These are phyloP conservation scores for Aureobasidium sp. DNA, from an alignment of 2,329 filamentous ascomycete species.

Conservation along the genomic window DNA sequence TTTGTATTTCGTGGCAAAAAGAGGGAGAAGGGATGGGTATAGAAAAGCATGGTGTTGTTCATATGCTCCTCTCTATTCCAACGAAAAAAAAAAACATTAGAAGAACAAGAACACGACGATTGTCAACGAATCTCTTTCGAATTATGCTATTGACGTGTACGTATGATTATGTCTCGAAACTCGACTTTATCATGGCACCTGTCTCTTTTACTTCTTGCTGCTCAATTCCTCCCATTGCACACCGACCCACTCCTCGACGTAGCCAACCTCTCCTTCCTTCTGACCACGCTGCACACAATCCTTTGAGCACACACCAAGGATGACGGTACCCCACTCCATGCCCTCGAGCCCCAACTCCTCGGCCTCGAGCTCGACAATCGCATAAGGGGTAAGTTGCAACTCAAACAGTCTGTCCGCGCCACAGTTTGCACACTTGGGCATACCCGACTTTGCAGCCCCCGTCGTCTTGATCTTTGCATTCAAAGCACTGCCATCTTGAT, in stretches of 20 bases:
- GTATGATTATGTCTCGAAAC: background rate
- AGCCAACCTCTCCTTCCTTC: constrained; percentile 56
- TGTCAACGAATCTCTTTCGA: background rate
- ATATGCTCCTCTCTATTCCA: background rate
- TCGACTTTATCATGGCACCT: background rate
- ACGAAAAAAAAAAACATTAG: background rate
- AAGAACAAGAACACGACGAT: background rate
- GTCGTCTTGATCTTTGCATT: constrained; percentile 24
- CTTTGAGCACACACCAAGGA: constrained; percentile 72
- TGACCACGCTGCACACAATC: constrained; percentile 62
- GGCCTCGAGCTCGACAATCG: constrained; percentile 79
- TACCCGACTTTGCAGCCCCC: constrained; percentile 31
- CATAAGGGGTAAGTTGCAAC: constrained; percentile 82
- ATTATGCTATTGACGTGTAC: background rate
- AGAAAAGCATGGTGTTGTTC: background rate
- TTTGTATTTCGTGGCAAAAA: background rate
- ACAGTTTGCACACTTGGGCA: constrained; percentile 72
- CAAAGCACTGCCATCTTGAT: constrained; percentile 17
- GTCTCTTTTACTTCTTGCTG: constrained; percentile 11
- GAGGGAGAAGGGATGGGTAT: background rate
- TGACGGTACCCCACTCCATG: constrained; percentile 97
- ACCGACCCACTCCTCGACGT: constrained; percentile 92
- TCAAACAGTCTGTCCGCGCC: constrained; percentile 72
- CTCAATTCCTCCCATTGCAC: constrained; percentile 88
- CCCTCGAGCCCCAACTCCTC: constrained; percentile 60